These are phyloP conservation scores for Mucor lusitanicus DNA, from an alignment of 371 early-diverging fungal genomes.

Conservation along the genomic window DNA sequence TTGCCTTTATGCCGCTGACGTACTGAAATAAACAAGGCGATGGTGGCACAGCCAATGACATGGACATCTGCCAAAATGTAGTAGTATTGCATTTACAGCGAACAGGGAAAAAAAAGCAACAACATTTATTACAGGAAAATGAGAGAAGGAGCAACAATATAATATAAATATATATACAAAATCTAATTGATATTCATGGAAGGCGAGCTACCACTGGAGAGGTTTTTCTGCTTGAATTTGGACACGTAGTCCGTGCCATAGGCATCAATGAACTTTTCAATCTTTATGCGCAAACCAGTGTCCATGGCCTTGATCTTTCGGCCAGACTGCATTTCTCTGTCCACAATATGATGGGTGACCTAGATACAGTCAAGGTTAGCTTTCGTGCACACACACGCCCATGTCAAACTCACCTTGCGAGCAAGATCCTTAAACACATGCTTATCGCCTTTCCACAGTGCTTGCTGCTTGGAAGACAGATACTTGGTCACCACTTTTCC, in stretches of 20 bases:
- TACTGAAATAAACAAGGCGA: background rate
- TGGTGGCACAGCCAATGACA: background rate
- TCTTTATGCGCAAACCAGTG: slow-evolving; percentile 30
- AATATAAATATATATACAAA: background rate
- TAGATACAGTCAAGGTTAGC: background rate
- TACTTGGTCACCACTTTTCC: slow-evolving; percentile 43
- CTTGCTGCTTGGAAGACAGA: slow-evolving; percentile 30
- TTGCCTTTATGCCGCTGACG: background rate
- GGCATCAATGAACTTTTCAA: slow-evolving; percentile 39
- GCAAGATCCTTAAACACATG: slow-evolving; percentile 41
- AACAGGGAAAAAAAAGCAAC: too few species aligned
- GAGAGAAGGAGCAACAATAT: background rate
- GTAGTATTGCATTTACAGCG: too few species aligned
- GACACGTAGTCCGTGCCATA: slow-evolving; percentile 26
- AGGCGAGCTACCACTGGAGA: background rate
- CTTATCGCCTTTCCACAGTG: slow-evolving; percentile 39
- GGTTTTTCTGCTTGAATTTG: slow-evolving; percentile 4
- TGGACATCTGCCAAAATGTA: too few species aligned
- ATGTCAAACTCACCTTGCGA: slow-evolving; percentile 30
- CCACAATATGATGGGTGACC: slow-evolving; percentile 48
- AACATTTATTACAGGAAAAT: too few species aligned
- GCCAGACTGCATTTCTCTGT: slow-evolving; percentile 32
- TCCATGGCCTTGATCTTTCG: slow-evolving; percentile 32
- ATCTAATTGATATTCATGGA: background rate
- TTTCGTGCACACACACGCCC: too few species aligned